Evolutionary conservation across 768 basidiomycete species (phyloP), one percentile per base, ranked within the genome.

Genomic region (Psilocybe cyanescens): DNA sequence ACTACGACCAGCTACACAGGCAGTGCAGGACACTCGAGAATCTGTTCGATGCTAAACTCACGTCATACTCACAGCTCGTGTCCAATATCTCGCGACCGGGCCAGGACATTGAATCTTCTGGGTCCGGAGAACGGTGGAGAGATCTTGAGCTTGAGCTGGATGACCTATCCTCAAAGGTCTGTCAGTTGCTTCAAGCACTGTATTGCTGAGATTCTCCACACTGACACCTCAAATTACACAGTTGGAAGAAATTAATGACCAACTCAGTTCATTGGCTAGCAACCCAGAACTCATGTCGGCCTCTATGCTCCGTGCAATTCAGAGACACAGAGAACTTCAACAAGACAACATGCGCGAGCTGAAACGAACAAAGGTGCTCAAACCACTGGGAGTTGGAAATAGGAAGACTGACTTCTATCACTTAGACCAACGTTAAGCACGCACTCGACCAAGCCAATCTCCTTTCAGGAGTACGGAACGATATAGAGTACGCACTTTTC

Each of bases 1-100:
- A 79, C 66, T 96, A 95, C 78, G 97, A 99, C 67, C 85, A 90
- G 58, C 82, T 98, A 33, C 92, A 97, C 69, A 81, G 95, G 57
- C 95, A 97, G 75, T 94, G 94, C 76, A 83, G 96, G 68, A 95
- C 95, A 4, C 86, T 98, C 29, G 97, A 99, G 72, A 94, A 94
- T 49, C 83, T 94, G 24, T 91, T 99, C 64, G 94, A 97, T 71
- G 79, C 91, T 33, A 97, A 97, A 73, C 82, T 99, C 31, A 94
- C 94, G 0, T 82, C 93, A 8, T 99, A 99, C 75, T 87, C 94
- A 17, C 92, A 94, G 67, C 80, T 97, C 45, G 94, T 92, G 7
- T 85, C 90, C 3, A 81, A 80, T 31, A 81, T 90, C 63, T 84
- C 85, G 11, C 79, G 79, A 58, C 75, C 75, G 17, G 79, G 75